Percentiles rank a stretch among this genome's conserved stretches.
Evolutionary conservation across 208 protist genomes (phyloP).

Genomic region (Trypanosoma melophagium): DNA sequence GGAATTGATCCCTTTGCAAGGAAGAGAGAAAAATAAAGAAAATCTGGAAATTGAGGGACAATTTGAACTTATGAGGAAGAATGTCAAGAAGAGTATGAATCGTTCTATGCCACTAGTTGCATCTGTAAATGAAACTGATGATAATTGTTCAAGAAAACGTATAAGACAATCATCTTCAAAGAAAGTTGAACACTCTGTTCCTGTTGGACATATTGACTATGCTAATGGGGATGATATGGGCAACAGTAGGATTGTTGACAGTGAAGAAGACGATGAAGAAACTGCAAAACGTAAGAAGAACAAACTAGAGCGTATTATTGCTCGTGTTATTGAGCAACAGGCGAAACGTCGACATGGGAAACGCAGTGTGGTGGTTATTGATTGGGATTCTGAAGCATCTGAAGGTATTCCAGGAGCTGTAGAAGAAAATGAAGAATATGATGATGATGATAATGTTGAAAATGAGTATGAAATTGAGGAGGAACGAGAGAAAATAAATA

Average conservation of each 20-base stretch:
- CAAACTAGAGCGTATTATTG: constrained; percentile 71
- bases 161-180: not conserved
- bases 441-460: constrained; percentile 2
- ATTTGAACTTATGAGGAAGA: constrained; percentile 33
- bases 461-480: not conserved
- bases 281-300: constrained; percentile 37
- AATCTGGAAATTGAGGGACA: constrained; percentile 41
- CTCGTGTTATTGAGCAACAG: constrained; percentile 49
- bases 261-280: constrained; percentile 18
- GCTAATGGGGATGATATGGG: constrained; percentile 1
- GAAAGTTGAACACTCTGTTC: not conserved
- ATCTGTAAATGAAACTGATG: constrained; percentile 7
- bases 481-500: too few relatives aligned
- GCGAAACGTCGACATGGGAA: constrained; percentile 61
- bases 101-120: constrained; percentile 23
- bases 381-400: constrained; percentile 60
- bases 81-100: constrained; percentile 23
- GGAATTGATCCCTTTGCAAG: constrained; percentile 32
- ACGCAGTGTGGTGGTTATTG: constrained; percentile 82
- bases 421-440: constrained; percentile 1
- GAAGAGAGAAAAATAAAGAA: constrained; percentile 57
- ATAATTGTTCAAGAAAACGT: not conserved
- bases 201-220: not conserved
- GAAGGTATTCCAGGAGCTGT: constrained; percentile 11
- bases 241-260: constrained; percentile 24